Conservation (phyloP, 805 yeast species). For the Kazachstania psychrophila region DNA sequence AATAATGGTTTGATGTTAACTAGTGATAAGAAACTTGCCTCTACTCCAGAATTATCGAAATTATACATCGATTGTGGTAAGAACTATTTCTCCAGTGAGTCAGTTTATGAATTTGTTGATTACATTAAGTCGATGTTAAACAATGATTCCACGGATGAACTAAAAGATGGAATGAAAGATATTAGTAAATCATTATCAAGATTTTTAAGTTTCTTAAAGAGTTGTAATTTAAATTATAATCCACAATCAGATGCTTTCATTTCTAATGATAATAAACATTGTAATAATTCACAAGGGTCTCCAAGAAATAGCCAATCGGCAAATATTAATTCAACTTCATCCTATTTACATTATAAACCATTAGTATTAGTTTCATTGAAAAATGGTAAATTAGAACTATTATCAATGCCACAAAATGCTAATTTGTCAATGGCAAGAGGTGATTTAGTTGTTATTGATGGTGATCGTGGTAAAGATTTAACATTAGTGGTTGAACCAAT, state of each 20-base stretch:
- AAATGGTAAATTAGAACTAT: constrained; percentile 59
- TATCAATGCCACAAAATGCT: constrained; percentile 58
- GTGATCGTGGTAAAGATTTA: constrained; percentile 75
- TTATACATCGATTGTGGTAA: constrained; percentile 39
- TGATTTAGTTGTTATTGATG: constrained; percentile 71
- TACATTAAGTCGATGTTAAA: constrained; percentile 24
- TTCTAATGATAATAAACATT: constrained; percentile 20
- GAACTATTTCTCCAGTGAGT: constrained; percentile 46
- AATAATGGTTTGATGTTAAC: constrained; percentile 54
- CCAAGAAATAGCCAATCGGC: neutral
- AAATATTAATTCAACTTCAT: constrained; percentile 8
- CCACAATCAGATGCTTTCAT: constrained; percentile 31
- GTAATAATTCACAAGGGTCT: neutral
- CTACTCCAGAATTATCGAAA: constrained; percentile 47
- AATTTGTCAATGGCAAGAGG: constrained; percentile 47
- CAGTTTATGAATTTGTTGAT: constrained; percentile 34
- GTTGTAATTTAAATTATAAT: constrained; percentile 38
- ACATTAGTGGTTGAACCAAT: constrained; percentile 64
- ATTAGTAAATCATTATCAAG: constrained; percentile 22
- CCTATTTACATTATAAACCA: constrained; percentile 30
- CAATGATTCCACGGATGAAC: constrained; percentile 9
- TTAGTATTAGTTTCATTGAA: constrained; percentile 45
- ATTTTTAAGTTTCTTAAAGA: constrained; percentile 34
- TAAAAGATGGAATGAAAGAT: constrained; percentile 4
- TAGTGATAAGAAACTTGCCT: constrained; percentile 45